A percentile compares a stretch with the other conserved stretches of the same genome.
These are phyloP conservation scores for Margaritispora aquatica DNA, from an alignment of 495 filamentous ascomycete genomes.

Conservation along the genomic window DNA sequence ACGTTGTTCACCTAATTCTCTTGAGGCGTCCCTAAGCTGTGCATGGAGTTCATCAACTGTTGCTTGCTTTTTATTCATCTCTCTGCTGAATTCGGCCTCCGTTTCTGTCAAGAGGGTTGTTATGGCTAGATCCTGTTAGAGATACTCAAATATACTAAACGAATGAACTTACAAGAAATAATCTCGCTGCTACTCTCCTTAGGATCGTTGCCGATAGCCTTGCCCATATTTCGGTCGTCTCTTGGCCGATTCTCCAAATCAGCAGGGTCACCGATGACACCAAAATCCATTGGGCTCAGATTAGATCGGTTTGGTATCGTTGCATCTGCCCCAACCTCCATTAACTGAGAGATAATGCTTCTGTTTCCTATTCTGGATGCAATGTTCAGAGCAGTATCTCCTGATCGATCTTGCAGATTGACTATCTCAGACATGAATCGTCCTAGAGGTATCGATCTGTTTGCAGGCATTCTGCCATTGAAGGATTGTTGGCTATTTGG, in stretches of 20 bases:
- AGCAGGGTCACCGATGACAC: slow-evolving; percentile 56
- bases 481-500: slow-evolving; percentile 49
- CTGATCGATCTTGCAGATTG: slow-evolving; percentile 83
- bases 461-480: slow-evolving; percentile 27
- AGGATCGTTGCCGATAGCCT: slow-evolving; percentile 29
- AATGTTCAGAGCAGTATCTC: slow-evolving; percentile 91
- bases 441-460: slow-evolving; percentile 69
- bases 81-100: slow-evolving; percentile 65
- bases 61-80: slow-evolving; percentile 73
- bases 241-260: slow-evolving; percentile 37
- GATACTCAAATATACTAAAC: too few species aligned
- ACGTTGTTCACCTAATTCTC: slow-evolving; percentile 67
- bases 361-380: slow-evolving; percentile 85
- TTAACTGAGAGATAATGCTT: slow-evolving; percentile 83
- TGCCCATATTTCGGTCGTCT: slow-evolving; percentile 18
- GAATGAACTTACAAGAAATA: slow-evolving; percentile 59
- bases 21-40: slow-evolving; percentile 72
- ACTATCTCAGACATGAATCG: slow-evolving; percentile 95
- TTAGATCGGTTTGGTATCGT: slow-evolving; percentile 84
- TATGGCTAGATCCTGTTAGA: slow-evolving; percentile 47
- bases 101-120: slow-evolving; percentile 67
- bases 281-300: slow-evolving; percentile 82
- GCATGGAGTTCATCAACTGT: slow-evolving; percentile 70
- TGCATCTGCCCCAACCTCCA: slow-evolving; percentile 89
- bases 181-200: slow-evolving; percentile 62